Evolutionary conservation across 192 early-diverging fungal genomes (phyloP).

Genomic region (Coemansia sp.): DNA sequence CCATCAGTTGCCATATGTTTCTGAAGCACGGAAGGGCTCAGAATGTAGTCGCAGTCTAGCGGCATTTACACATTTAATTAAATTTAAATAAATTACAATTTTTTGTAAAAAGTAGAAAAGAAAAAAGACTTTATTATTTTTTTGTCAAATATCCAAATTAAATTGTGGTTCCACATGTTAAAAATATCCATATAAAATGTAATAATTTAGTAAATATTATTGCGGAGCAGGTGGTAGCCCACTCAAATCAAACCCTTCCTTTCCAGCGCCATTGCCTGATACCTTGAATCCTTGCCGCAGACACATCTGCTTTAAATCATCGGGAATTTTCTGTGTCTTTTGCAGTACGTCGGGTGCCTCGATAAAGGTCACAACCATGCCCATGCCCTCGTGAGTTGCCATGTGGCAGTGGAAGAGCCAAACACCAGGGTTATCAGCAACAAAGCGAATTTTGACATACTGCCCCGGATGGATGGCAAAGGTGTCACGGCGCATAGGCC

Average conservation of each 20-base stretch:
- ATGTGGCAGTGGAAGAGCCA: conserved; percentile 85
- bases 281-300: conserved; percentile 52
- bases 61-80: too few relatives aligned
- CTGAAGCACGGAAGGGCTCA: too few relatives aligned
- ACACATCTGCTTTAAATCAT: conserved; percentile 60
- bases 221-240: conserved; percentile 35
- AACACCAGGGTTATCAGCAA: conserved; percentile 76
- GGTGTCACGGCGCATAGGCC: conserved; percentile 54
- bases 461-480: conserved; percentile 55
- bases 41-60: too few relatives aligned
- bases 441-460: conserved; percentile 67
- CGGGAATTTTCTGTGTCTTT: conserved; percentile 48
- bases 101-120: too few relatives aligned
- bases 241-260: conserved; percentile 60
- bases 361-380: conserved; percentile 65
- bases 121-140: too few relatives aligned
- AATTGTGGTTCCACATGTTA: too few relatives aligned
- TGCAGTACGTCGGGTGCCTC: conserved; percentile 66
- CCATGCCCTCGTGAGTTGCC: conserved; percentile 57
- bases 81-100: too few relatives aligned
- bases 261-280: conserved; percentile 73
- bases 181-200: too few relatives aligned
- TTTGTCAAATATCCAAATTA: too few relatives aligned
- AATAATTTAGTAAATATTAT: too few relatives aligned
- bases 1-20: too few relatives aligned